phyloP scores from a whole-genome alignment of 345 rosid species.

The Mercurialis annua region DNA sequence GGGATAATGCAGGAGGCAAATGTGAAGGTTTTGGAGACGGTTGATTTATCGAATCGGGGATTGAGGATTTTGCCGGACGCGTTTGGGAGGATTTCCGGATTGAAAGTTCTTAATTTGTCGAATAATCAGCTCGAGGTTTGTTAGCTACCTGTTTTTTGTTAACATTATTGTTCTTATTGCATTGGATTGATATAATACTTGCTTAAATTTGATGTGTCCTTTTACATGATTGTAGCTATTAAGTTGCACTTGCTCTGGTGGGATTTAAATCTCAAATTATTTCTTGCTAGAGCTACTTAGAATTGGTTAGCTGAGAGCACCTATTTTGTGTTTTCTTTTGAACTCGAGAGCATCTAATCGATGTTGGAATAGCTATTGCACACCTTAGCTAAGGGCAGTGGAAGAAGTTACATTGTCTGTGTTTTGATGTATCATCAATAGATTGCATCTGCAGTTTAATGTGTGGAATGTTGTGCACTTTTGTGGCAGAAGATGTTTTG shows the following conservation, averaged over 20 bases:
- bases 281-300: not conserved
- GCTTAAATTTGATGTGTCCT: too few species aligned
- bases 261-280: too few species aligned
- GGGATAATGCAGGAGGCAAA: slow-evolving; percentile 55
- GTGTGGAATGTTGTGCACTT: too few species aligned
- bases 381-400: too few species aligned
- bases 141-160: not conserved
- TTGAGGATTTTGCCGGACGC: slow-evolving; percentile 75
- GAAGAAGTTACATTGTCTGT: not conserved
- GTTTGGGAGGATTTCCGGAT: slow-evolving; percentile 61
- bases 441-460: not conserved
- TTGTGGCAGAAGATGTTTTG: not conserved
- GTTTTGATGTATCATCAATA: not conserved
- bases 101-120: slow-evolving; percentile 60
- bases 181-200: too few species aligned
- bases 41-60: slow-evolving; percentile 61
- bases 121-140: slow-evolving; percentile 74
- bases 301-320: not conserved
- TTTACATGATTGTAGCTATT: too few species aligned
- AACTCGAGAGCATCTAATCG: too few species aligned
- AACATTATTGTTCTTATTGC: not conserved
- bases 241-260: too few species aligned
- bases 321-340: too few species aligned
- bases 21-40: slow-evolving; percentile 50
- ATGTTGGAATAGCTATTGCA: too few species aligned